Base-by-base conservation (phyloP, 2,329 filamentous ascomycete species). In the Aspergillus persii region DNA sequence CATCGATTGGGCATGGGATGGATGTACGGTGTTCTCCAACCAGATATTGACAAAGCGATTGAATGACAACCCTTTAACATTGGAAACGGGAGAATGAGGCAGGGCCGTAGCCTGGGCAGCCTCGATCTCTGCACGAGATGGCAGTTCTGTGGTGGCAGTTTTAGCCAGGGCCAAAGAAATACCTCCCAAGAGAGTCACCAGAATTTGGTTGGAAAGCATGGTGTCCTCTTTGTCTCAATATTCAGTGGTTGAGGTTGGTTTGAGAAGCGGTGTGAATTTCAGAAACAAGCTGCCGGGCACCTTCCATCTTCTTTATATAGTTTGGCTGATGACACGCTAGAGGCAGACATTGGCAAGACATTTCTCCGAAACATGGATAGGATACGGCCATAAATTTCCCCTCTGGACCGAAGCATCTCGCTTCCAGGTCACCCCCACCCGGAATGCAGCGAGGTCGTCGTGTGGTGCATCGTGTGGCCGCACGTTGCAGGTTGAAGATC, bases 31-130 rank as follows among this genome's bases (percentile, higher is more conserved):
- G 72, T 93, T 93, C 78, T 93, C 90, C 51, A 92, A 81, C 87
- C 88, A 93, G 73, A 93, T 86, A 58, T 86, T 84, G 57, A 86
- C 86, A 61, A 90, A 84, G 15, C 90, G 86, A 70, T 92, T 84
- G 70, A 93, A 93, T 0, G 82, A 86, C 70, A 88, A 86, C 62
- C 91, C 91, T 70, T 85, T 82, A 54, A 92, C 86, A 67, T 86
- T 71, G 71, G 82, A 87, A 33, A 82, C 85, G 2, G 87, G 85
- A 61, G 84, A 86, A 61, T 77, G 75, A 1, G 86, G 86, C 69
- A 81, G 79, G 9, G 86, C 86, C 1, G 84, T 88, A 7, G 86
- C 86, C 12, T 66, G 68, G 9, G 70, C 69, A 15, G 69, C 67
- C 9, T 60, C 54, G 54, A 73, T 73, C 33, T 71, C 68, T 7